Conservation (phyloP, 768 basidiomycete species). For the Coprinopsis sp. region DNA sequence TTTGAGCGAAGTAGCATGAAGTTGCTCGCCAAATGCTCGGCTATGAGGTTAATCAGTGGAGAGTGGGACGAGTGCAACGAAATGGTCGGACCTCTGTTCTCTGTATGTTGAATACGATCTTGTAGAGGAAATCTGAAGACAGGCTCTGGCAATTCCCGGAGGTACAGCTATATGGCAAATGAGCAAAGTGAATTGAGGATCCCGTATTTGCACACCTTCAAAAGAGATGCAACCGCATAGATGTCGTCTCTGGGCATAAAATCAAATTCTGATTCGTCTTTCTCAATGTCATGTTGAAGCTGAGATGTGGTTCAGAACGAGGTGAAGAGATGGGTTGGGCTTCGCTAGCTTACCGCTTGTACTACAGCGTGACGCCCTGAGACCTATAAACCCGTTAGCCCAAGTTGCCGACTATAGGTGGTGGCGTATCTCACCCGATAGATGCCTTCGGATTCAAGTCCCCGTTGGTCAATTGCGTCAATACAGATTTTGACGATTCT, state of each 20-base stretch:
- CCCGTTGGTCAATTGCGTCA: constrained; percentile 75
- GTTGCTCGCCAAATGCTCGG: constrained; percentile 64
- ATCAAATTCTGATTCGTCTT: constrained; percentile 69
- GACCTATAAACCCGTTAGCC: constrained; percentile 52
- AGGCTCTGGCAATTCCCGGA: constrained; percentile 87
- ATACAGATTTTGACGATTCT: constrained; percentile 80
- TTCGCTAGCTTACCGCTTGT: constrained; percentile 70
- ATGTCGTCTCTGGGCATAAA: constrained; percentile 79
- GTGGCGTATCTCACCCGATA: constrained; percentile 44
- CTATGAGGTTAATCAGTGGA: constrained; percentile 31
- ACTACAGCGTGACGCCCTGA: constrained; percentile 83
- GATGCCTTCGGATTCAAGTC: constrained; percentile 74
- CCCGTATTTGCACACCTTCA: constrained; percentile 56
- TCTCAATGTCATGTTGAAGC: constrained; percentile 85
- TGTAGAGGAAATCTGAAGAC: constrained; percentile 76
- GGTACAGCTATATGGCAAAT: constrained; percentile 50
- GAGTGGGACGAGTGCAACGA: not conserved
- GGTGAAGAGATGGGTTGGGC: not conserved
- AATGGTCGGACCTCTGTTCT: constrained; percentile 64
- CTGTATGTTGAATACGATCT: constrained; percentile 78
- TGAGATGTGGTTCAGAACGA: constrained; percentile 22
- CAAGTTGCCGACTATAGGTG: constrained; percentile 2
- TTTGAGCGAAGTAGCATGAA: constrained; percentile 81
- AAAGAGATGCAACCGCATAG: constrained; percentile 74
- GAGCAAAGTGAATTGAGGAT: constrained; percentile 1